Percentiles rank a stretch among this genome's conserved stretches.
These are phyloP conservation scores for Penicillium psychrofluorescens DNA, from an alignment of 495 filamentous ascomycete species.

Conservation along the genomic window DNA sequence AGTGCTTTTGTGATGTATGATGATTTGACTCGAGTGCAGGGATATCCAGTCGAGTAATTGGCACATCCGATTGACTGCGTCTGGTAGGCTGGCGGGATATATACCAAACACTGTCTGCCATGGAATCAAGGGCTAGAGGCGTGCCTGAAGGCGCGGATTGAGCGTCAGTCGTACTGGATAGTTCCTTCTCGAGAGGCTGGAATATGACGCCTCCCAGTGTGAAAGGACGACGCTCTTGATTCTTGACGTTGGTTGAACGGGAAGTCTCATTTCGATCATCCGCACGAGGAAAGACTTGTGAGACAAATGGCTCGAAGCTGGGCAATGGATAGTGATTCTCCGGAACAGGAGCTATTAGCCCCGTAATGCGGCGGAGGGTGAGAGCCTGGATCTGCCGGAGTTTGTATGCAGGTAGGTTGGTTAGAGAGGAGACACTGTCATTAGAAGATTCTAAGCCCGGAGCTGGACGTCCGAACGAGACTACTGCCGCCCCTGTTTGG, in stretches of 20 bases:
- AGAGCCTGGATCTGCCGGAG: conserved; percentile 19
- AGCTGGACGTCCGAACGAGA: conserved; percentile 25
- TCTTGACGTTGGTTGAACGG: conserved; percentile 13
- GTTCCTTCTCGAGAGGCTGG: conserved; percentile 28
- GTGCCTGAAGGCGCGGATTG: conserved; percentile 7
- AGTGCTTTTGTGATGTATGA: conserved; percentile 1
- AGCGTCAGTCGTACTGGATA: conserved; percentile 6
- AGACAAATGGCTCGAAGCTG: conserved; percentile 23
- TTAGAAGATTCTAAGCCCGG: neutral
- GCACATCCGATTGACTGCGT: too few species aligned
- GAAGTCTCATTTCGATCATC: conserved; percentile 5
- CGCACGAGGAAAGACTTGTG: conserved; percentile 15
- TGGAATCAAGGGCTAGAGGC: conserved; percentile 4
- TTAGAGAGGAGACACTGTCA: conserved; percentile 1
- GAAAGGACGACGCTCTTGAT: conserved; percentile 29
- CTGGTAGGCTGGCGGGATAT: conserved; percentile 45
- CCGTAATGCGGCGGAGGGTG: conserved; percentile 36
- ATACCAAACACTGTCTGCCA: conserved; percentile 29
- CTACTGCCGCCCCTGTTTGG: conserved; percentile 27
- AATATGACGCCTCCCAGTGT: conserved; percentile 49
- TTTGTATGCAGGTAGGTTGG: conserved; percentile 3
- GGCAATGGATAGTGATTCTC: conserved; percentile 29
- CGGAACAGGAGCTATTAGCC: conserved; percentile 34
- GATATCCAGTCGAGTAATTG: conserved; percentile 6
- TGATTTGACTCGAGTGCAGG: conserved; percentile 11